phyloP scores from a whole-genome alignment of 1,139 yeast species.

The Blastobotrys raffinosifermentans region DNA sequence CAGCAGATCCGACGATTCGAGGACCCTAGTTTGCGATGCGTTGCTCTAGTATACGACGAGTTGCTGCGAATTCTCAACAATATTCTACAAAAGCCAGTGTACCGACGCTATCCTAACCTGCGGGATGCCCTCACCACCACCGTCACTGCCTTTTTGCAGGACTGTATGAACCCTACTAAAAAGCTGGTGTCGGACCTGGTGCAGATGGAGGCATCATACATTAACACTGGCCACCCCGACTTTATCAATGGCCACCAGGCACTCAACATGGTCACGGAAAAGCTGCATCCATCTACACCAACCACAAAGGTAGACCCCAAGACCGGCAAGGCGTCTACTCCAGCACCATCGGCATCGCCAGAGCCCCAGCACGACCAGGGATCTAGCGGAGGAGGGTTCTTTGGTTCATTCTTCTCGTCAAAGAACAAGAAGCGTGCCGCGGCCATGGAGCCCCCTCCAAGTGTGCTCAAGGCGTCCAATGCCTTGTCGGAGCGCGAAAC shows the following conservation, averaged over 20 bases:
- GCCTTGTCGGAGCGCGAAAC: conserved; percentile 92
- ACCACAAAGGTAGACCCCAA: conserved; percentile 78
- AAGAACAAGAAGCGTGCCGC: conserved; percentile 92
- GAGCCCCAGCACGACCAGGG: conserved; percentile 37
- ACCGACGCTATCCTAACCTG: conserved; percentile 82
- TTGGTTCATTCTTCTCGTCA: conserved; percentile 89
- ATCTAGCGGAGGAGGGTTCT: conserved; percentile 56
- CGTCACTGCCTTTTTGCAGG: conserved; percentile 76
- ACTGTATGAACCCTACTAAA: conserved; percentile 77
- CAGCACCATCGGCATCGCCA: conserved; percentile 28
- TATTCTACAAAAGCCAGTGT: conserved; percentile 74
- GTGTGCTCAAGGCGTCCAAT: conserved; percentile 91
- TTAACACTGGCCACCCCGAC: conserved; percentile 97
- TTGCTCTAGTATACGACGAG: conserved; percentile 88
- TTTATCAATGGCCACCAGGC: conserved; percentile 92
- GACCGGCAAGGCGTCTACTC: conserved; percentile 58
- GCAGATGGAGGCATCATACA: conserved; percentile 81
- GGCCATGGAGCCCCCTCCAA: conserved; percentile 96
- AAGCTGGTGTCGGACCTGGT: conserved; percentile 79
- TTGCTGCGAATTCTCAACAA: conserved; percentile 84
- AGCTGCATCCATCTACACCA: conserved; percentile 64
- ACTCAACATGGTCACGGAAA: conserved; percentile 89
- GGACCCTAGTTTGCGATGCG: conserved; percentile 88
- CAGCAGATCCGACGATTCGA: conserved; percentile 94
- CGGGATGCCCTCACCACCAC: conserved; percentile 79